Conservation (phyloP, 2,329 filamentous ascomycete species). For the Beauveria sp. region DNA sequence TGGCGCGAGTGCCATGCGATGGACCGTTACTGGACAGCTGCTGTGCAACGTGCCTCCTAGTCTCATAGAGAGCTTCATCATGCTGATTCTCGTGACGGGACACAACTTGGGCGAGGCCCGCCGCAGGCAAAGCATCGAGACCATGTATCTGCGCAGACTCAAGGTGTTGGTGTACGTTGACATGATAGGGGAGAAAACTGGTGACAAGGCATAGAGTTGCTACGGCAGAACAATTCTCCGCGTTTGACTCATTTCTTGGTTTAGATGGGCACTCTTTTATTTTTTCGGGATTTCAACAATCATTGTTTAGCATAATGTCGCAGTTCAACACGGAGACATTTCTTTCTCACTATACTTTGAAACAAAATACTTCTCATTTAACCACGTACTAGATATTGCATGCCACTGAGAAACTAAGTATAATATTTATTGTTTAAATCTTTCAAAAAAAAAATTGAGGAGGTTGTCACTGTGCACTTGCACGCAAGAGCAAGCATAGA, state of each 20-base stretch:
- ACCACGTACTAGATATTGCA: too few relatives aligned
- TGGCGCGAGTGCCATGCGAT: constrained; percentile 18
- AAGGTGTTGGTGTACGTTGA: constrained; percentile 33
- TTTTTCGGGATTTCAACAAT: background rate
- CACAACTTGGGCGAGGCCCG: constrained; percentile 17
- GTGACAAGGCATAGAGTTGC: background rate
- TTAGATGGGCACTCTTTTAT: too few relatives aligned
- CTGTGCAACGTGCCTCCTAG: constrained; percentile 20
- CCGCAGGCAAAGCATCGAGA: constrained; percentile 21
- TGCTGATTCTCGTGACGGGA: constrained; percentile 20
- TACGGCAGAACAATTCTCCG: background rate
- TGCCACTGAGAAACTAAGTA: too few relatives aligned
- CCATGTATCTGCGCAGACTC: constrained; percentile 30
- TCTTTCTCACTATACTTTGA: too few relatives aligned
- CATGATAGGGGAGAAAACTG: constrained; percentile 16
- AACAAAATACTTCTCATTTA: too few relatives aligned
- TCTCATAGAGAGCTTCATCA: constrained; percentile 20
- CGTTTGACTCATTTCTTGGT: too few relatives aligned
- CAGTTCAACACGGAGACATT: too few relatives aligned
- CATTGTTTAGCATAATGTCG: too few relatives aligned
- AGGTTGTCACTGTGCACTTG: too few relatives aligned
- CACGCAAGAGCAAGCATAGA: too few relatives aligned
- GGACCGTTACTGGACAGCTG: constrained; percentile 18
- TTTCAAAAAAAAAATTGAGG: too few relatives aligned
- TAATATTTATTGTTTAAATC: too few relatives aligned